Percentiles rank a stretch among this genome's conserved stretches.
These are phyloP conservation scores for Pichia sp. DNA, from an alignment of 1,139 yeast genomes.

Conservation along the genomic window DNA sequence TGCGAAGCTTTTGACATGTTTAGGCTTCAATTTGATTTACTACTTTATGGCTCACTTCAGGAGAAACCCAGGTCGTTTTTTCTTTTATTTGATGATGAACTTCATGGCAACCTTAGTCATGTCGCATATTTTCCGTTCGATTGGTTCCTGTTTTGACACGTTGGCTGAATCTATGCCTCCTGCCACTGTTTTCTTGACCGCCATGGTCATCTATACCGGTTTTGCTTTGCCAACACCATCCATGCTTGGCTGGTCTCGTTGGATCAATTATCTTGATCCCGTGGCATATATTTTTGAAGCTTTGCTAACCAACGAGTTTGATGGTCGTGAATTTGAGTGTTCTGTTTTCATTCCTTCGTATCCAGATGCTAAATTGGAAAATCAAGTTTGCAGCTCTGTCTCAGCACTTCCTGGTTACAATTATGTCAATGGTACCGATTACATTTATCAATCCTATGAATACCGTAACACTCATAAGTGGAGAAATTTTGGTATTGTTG, in stretches of 20 bases:
- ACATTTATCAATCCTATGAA: slow-evolving; percentile 28
- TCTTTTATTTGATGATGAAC: slow-evolving; percentile 49
- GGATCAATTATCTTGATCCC: slow-evolving; percentile 57
- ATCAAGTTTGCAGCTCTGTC: slow-evolving; percentile 56
- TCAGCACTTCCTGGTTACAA: slow-evolving; percentile 43
- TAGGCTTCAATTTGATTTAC: slow-evolving; percentile 41
- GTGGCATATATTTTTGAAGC: slow-evolving; percentile 53
- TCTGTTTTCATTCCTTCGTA: slow-evolving; percentile 49
- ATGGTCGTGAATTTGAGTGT: slow-evolving; percentile 49
- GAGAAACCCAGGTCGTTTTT: slow-evolving; percentile 49
- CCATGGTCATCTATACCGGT: slow-evolving; percentile 48
- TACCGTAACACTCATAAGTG: slow-evolving; percentile 31
- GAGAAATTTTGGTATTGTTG: slow-evolving; percentile 35
- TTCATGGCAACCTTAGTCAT: slow-evolving; percentile 38
- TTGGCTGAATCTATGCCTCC: slow-evolving; percentile 50
- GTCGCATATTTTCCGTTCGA: slow-evolving; percentile 44
- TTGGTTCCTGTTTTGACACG: slow-evolving; percentile 45
- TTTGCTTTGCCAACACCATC: slow-evolving; percentile 53
- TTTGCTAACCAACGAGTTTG: slow-evolving; percentile 50
- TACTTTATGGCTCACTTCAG: slow-evolving; percentile 50
- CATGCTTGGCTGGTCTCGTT: slow-evolving; percentile 63
- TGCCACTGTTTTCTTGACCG: slow-evolving; percentile 46
- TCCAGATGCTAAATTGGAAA: slow-evolving; percentile 35
- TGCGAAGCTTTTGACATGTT: slow-evolving; percentile 40
- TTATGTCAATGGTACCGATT: slow-evolving; percentile 30